Percentiles rank a stretch among this genome's conserved stretches.
Evolutionary conservation across 225 moss, liverwort and hornwort species (phyloP).

Genomic region (Antitrichia curtipendula): DNA sequence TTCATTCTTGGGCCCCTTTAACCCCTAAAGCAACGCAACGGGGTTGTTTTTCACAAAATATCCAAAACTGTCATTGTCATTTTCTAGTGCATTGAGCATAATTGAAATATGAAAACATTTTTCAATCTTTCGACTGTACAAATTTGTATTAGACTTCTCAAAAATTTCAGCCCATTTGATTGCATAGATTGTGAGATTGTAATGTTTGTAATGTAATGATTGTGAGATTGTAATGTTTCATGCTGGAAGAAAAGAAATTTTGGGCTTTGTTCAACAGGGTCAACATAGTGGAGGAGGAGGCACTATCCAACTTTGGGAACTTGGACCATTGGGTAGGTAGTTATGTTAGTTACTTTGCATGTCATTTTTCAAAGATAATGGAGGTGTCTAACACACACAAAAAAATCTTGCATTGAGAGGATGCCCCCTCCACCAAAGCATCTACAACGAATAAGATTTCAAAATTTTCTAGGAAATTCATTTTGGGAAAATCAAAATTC

Average conservation of each 20-base stretch:
- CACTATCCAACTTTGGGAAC: background rate
- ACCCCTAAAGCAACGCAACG: no score
- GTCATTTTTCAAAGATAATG: background rate
- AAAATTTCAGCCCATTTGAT: no score
- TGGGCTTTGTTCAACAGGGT: rapidly evolving
- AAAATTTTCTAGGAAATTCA: no score
- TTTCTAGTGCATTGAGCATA: background rate
- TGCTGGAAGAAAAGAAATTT: background rate
- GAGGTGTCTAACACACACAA: background rate
- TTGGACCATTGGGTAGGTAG: background rate
- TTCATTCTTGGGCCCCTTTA: background rate
- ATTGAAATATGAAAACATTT: background rate
- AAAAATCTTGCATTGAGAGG: background rate
- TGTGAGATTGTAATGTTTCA: background rate
- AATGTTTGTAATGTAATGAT: no score
- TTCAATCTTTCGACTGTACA: background rate
- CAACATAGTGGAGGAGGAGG: background rate
- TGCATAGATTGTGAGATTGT: background rate
- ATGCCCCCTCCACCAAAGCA: background rate
- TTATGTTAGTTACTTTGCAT: background rate
- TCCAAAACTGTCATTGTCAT: background rate
- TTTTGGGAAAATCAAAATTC: background rate
- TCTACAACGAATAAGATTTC: rapidly evolving
- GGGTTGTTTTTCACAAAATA: background rate
- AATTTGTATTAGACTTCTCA: background rate